Evolutionary conservation across 371 early-diverging fungal genomes (phyloP).

Genomic region (Furculomyces boomerangus): DNA sequence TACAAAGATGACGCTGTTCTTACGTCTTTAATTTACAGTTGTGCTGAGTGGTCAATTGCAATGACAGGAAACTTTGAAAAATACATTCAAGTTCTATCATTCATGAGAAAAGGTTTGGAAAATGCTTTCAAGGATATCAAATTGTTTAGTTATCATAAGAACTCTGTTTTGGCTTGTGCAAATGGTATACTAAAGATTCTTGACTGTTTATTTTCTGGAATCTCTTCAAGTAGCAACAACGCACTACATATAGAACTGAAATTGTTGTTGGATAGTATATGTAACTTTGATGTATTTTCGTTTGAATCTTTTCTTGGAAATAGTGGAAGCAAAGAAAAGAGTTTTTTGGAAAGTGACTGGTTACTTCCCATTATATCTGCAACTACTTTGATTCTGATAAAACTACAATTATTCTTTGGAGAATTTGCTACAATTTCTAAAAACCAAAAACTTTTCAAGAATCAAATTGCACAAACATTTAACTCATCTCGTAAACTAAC

Average conservation of each 20-base stretch:
- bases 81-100: background rate
- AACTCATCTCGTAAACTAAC: too few relatives aligned
- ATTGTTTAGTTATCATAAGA: background rate
- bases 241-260: background rate
- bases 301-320: background rate
- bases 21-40: background rate
- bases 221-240: background rate
- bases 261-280: background rate
- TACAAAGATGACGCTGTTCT: background rate
- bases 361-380: too few relatives aligned
- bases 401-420: too few relatives aligned
- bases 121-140: background rate
- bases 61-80: background rate
- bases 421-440: too few relatives aligned
- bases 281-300: too few relatives aligned
- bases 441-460: too few relatives aligned
- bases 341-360: too few relatives aligned
- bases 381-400: too few relatives aligned
- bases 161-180: background rate
- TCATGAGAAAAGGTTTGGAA: background rate
- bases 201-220: background rate
- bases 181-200: background rate
- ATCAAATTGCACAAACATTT: too few relatives aligned
- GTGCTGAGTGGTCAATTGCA: background rate
- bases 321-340: background rate